Conservation (phyloP, 2,329 filamentous ascomycete species). For the Aspergillaceae sp. region DNA sequence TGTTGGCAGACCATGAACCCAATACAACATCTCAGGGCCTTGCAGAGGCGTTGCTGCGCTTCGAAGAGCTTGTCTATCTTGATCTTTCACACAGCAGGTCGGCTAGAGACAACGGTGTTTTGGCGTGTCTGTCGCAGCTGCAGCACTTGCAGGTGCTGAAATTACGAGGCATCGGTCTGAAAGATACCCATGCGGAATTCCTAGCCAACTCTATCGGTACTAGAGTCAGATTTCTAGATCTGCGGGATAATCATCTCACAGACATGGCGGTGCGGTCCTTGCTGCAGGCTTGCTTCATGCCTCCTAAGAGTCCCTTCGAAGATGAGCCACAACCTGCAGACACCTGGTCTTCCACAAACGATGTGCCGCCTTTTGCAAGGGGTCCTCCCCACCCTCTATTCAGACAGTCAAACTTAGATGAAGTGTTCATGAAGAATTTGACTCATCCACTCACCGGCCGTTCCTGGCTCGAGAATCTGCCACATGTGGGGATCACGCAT, state of each 20-base stretch:
- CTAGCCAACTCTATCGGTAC: conserved; percentile 45
- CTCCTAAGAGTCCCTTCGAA: conserved; percentile 5
- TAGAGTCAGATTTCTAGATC: conserved; percentile 48
- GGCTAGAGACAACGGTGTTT: conserved; percentile 41
- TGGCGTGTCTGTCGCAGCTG: conserved; percentile 41
- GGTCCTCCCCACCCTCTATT: conserved; percentile 11
- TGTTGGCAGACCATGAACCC: conserved; percentile 49
- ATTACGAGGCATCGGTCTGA: conserved; percentile 45
- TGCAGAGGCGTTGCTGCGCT: conserved; percentile 43
- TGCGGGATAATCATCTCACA: conserved; percentile 50
- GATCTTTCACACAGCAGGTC: conserved; percentile 49
- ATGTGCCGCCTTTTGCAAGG: conserved; percentile 4
- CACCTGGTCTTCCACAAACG: background rate
- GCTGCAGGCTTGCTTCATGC: conserved; percentile 43
- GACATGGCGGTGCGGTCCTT: conserved; percentile 47
- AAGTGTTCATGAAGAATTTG: conserved; percentile 42
- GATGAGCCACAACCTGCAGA: too few relatives aligned
- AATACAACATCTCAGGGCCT: conserved; percentile 52
- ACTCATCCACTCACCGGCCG: conserved; percentile 44
- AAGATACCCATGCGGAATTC: conserved; percentile 45
- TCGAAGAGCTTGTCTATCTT: conserved; percentile 49
- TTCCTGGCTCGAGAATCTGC: conserved; percentile 48
- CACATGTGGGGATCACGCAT: conserved; percentile 50
- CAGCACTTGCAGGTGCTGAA: conserved; percentile 50
- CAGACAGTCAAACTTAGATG: conserved; percentile 31